Evolutionary conservation across 2,329 filamentous ascomycete species (phyloP), one percentile per base, ranked within the genome.

Genomic region (Fusarium sp.): DNA sequence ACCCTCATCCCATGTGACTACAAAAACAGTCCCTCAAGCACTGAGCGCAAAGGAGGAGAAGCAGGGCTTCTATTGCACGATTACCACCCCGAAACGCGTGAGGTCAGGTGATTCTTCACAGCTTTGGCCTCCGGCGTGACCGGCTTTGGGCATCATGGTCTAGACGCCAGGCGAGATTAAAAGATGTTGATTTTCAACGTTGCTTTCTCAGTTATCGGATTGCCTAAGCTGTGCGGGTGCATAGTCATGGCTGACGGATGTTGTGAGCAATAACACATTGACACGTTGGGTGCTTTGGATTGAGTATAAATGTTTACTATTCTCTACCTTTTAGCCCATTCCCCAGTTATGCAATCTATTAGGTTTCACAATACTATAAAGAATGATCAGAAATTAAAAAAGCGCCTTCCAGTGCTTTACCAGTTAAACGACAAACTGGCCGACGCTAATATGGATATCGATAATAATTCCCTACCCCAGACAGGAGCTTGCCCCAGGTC

Each of bases 41-140:
- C 21, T 11, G n/a, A 40, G 11, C 35, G 17, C 15, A 25, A 31
- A 45, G 8, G 18, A 36, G 20, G 6, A 50, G 29, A 36, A 17
- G 15, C n/a, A 17, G 15, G 27, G 15, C 29, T 53, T 40, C 48
- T 23, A 56, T 65, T 59, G 56, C 55, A 62, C 57, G 41, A 51
- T 67, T 33, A 33, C 27, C 21, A 42, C 42, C 29, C 29, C 23
- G 17, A 41, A 62, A 60, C 58, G 64, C 52, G 55, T 61, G 60
- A 69, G 58, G 47, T 67, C 51, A 67, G 53, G 41, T 58, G 54
- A 64, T 46, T 43, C n/a, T 37, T 15, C 18, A 41, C 35, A 13
- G 39, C 61, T 65, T 23, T 15, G 9, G 17, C 29, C 37, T 18
- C 40, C 8, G 11, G 17, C 11, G 18, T 29, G 31, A 9, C 45